Conservation (phyloP, 768 basidiomycete species). For the Podaxis sp. region DNA sequence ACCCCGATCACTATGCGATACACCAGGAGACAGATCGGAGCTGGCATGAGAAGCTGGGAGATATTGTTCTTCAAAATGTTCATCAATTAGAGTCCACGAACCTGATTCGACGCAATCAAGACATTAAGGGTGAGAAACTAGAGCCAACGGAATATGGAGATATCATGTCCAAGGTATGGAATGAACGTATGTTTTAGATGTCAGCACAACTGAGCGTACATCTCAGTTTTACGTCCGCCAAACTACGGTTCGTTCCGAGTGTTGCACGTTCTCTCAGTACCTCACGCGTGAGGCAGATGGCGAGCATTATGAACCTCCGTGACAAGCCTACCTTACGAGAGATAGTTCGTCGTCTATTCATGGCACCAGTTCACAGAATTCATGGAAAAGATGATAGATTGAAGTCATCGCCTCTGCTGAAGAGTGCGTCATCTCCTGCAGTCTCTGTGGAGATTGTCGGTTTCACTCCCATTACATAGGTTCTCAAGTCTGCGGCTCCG, state of each 20-base stretch:
- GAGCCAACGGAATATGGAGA: conserved; percentile 74
- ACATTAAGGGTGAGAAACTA: conserved; percentile 38
- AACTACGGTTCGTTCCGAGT: conserved; percentile 43
- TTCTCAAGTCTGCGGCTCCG: conserved; percentile 67
- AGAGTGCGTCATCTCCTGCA: conserved; percentile 43
- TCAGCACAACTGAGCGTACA: conserved; percentile 5
- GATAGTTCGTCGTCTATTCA: conserved; percentile 44
- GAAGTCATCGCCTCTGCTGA: conserved; percentile 61
- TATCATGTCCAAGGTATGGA: conserved; percentile 77
- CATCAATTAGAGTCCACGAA: conserved; percentile 53
- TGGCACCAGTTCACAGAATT: not conserved
- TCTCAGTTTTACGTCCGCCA: conserved; percentile 66
- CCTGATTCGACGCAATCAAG: conserved; percentile 42
- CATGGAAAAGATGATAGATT: conserved; percentile 34
- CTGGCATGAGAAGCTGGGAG: conserved; percentile 73
- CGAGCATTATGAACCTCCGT: conserved; percentile 55
- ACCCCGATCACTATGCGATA: conserved; percentile 68
- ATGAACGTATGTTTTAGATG: not conserved
- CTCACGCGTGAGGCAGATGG: conserved; percentile 47
- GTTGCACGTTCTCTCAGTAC: not conserved
- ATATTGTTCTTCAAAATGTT: conserved; percentile 68
- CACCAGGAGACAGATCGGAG: conserved; percentile 34
- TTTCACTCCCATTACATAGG: conserved; percentile 29
- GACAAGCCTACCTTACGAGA: conserved; percentile 54
- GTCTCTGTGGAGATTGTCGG: not conserved